Base-by-base conservation (phyloP, 805 yeast genomes). In the Saccharomycopsis amapae region DNA sequence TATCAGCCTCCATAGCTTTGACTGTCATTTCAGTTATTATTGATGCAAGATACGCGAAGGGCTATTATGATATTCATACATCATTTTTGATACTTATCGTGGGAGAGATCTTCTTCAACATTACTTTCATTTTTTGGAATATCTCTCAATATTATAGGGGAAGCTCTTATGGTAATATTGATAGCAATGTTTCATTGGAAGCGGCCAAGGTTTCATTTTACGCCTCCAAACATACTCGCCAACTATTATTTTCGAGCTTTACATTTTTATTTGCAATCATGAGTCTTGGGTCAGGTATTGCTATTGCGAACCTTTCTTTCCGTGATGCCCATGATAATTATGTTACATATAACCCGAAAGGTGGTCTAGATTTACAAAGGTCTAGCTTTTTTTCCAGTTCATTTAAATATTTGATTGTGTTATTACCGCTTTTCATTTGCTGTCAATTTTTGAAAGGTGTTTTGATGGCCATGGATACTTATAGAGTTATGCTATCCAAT, bases 401-500 rank as follows among this genome's bases (percentile, higher is more conserved):
- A 9, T 22, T 5, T 23, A 6, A 18, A 5, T 28, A 5, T 13
- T 13, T 39, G 9, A 9, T 39, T 5, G 42, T 23, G 4, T 20
- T 39, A 18, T 4, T n/a, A 7, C 34, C 42, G 4, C 28, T 39
- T 15, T 15, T 39, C 9, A 5, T 39, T 5, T 5, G 9, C 9
- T 28, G 36, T 22, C 42, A 39, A 20, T 39, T 39, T 31, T 10
- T 28, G 5, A 39, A 39, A 39, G 42, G 42, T 4, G 15, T 28
- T 13, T 23, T 39, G 9, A 5, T 39, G 12, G 25, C 42, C 5
- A 18, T 25, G 13, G 42, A 28, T 17, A 30, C 24, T 23, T 4
- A 20, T 4, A 6, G 19, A 30, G 22, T 28, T 31, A 13, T 5
- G 24, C 6, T 13, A 1, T 4, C 9, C 3, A 25, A 38, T 38